Evolutionary conservation across 176 grass and related monocot genomes (phyloP).

Genomic region (Aegilops longissima): DNA sequence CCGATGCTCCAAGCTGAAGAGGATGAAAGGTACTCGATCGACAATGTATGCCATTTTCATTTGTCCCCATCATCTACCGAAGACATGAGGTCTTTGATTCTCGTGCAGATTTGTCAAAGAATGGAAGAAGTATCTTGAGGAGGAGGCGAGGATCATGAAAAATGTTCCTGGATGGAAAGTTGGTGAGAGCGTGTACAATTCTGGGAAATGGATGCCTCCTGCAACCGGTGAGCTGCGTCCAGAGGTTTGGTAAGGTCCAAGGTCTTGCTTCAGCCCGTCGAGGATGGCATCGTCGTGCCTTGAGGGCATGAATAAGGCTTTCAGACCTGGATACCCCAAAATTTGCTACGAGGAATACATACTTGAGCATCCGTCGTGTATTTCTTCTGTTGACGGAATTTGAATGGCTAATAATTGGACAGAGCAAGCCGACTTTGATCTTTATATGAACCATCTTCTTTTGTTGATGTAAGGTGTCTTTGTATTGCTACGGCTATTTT

Average conservation of each 20-base stretch:
- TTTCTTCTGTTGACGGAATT: constrained; percentile 25
- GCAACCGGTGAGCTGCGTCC: constrained; percentile 88
- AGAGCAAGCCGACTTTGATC: constrained; percentile 13
- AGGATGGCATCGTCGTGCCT: constrained; percentile 24
- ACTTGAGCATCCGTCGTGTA: neutral
- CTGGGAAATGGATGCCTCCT: constrained; percentile 93
- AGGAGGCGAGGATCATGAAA: constrained; percentile 91
- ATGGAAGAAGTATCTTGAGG: constrained; percentile 92
- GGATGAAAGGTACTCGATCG: constrained; percentile 71
- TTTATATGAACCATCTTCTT: neutral
- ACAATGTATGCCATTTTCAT: neutral
- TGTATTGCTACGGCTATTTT: neutral
- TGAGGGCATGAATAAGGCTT: constrained; percentile 35
- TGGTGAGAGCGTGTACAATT: constrained; percentile 80
- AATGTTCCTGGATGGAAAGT: constrained; percentile 99
- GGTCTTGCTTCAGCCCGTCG: neutral
- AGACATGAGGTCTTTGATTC: neutral
- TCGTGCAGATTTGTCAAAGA: constrained; percentile 84
- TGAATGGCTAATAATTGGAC: constrained; percentile 42
- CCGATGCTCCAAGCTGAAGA: constrained; percentile 99
- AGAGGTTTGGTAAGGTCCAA: constrained; percentile 66
- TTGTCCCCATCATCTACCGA: neutral
- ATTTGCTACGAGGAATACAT: neutral
- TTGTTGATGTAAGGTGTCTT: neutral
- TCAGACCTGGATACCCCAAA: neutral